Conservation (phyloP, 148 eudicot species). For the Arctostaphylos glauca region DNA sequence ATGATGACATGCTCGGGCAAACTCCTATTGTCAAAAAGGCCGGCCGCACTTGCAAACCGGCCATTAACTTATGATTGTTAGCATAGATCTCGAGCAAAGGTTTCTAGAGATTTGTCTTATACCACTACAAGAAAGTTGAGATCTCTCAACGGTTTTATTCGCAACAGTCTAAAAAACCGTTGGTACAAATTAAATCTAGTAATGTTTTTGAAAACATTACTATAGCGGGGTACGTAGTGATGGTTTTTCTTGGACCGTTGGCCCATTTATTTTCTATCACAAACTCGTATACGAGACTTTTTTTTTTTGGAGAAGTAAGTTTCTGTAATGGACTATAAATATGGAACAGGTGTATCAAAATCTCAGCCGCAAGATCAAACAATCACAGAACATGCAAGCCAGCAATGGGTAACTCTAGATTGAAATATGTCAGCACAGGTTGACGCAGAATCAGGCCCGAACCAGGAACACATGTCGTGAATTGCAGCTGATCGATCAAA, state of each 20-base stretch:
- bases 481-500: neutral
- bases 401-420: neutral
- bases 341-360: neutral
- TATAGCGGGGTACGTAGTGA: no score
- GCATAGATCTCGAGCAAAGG: slow-evolving; percentile 58
- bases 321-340: no score
- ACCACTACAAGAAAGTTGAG: no score
- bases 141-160: no score
- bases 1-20: slow-evolving; percentile 49
- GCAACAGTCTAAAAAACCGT: no score
- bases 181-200: no score
- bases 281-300: no score
- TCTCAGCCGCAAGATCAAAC: neutral
- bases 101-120: slow-evolving; percentile 52
- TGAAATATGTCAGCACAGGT: neutral
- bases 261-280: no score
- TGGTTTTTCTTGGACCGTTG: no score
- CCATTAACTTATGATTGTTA: slow-evolving; percentile 44
- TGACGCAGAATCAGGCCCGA: neutral
- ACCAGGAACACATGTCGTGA: neutral
- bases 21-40: slow-evolving; percentile 83
- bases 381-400: neutral
- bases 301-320: no score
- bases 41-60: slow-evolving; percentile 68
- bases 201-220: no score